Base-by-base conservation (phyloP, 345 rosid genomes). In the Salix udensis region DNA sequence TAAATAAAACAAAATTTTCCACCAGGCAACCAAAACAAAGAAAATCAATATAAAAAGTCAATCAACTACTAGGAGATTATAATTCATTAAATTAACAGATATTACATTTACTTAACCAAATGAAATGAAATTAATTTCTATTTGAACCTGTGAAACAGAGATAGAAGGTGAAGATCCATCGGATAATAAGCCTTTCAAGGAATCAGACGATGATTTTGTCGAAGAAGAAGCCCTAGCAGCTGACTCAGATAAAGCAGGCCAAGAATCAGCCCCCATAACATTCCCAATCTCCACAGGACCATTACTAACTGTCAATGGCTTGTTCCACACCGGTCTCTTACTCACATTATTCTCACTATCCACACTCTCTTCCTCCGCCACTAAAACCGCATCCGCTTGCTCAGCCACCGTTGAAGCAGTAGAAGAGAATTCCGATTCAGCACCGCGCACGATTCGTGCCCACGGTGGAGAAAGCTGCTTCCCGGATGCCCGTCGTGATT, bases 191-290 rank as follows among this genome's bases (percentile, higher is more conserved):
- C 81, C 84, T 80, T 81, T 86, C 37, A 78, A 77, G 23, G 88
- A 81, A 74, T 85, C 90, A 8, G 84, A 74, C 46, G 86, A 69
- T 0, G 86, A 82, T 50, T 84, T 85, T 37, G 81, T 79, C 40
- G 19, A 50, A 50, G 55, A 50, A 50, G 89, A 74, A 83, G 74
- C 80, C 82, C 88, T 88, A 42, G 92, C 86, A 48, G 92, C 86
- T 3, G 96, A 80, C 81, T 88, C 91, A 1, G 88, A 84, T 69
- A 93, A 79, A 24, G 87, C 81, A 5, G 98, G 98, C 98, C 98
- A 91, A 1, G 87, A 78, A 34, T 76, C 85, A 23, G 87, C 87
- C 72, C 82, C 98, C 77, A 94, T 87, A 40, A 86, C 93, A 42
- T 92, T 83, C 24, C 78, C 94, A 15, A 76, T 78, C 72, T 86